Percentiles rank a stretch among this genome's conserved stretches.
Evolutionary conservation across 208 protist genomes (phyloP).

Genomic region (Acanthamoeba sp.): DNA sequence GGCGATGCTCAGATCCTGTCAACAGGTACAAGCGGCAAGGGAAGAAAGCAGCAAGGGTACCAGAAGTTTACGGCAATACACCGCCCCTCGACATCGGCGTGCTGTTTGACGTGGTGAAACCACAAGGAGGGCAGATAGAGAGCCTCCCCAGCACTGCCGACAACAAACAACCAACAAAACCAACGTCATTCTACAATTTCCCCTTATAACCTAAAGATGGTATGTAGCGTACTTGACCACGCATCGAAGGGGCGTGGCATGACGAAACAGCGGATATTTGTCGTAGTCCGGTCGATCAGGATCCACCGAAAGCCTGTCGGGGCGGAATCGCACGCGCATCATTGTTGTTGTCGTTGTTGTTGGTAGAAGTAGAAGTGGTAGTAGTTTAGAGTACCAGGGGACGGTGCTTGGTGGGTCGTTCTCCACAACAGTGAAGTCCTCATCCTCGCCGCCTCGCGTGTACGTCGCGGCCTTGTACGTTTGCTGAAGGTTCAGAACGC

Average conservation of each 20-base stretch:
- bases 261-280: constrained; percentile 24
- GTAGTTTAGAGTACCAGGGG: background rate
- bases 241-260: constrained; percentile 40
- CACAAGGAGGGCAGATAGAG: constrained; percentile 86
- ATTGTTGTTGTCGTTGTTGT: background rate
- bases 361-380: background rate
- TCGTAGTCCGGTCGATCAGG: constrained; percentile 63
- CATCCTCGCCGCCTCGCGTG: constrained; percentile 24
- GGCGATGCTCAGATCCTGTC: background rate
- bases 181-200: background rate
- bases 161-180: constrained; percentile 25
- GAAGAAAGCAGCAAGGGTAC: background rate
- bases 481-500: background rate
- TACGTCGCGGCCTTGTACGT: background rate
- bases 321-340: background rate
- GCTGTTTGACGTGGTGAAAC: constrained; percentile 83
- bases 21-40: background rate
- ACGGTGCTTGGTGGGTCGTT: constrained; percentile 18
- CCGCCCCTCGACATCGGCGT: constrained; percentile 61
- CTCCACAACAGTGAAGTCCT: background rate
- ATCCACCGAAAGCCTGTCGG: constrained; percentile 33
- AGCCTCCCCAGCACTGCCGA: constrained; percentile 80
- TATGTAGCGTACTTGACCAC: constrained; percentile 22
- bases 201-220: background rate
- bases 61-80: constrained; percentile 82